Evolutionary conservation across 169 alveolate species (phyloP).

Genomic region (Plasmodium gonderi): DNA sequence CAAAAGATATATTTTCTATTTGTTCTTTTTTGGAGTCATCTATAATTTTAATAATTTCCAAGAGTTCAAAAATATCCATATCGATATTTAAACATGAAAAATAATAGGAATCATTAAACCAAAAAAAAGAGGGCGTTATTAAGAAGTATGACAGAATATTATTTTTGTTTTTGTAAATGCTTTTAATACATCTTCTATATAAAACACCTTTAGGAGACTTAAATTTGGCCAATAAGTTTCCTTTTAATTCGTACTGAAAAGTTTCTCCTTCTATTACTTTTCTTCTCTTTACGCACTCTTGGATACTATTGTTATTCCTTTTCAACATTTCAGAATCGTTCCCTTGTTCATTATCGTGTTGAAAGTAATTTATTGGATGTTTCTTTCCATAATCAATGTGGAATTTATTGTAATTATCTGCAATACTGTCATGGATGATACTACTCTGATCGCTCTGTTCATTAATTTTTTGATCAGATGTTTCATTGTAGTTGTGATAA

Average conservation of each 20-base stretch:
- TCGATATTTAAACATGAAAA: slow-evolving; percentile 44
- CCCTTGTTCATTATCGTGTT: neutral
- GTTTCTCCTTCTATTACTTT: slow-evolving; percentile 24
- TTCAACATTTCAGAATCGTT: neutral
- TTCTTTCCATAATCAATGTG: neutral
- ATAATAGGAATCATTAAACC: slow-evolving; percentile 43
- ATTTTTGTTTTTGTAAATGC: slow-evolving; percentile 15
- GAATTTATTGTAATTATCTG: neutral
- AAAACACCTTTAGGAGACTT: slow-evolving; percentile 19
- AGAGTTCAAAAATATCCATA: slow-evolving; percentile 34
- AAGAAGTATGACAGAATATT: slow-evolving; percentile 26
- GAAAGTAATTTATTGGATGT: neutral
- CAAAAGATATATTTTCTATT: slow-evolving; percentile 17
- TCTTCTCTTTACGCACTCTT: neutral
- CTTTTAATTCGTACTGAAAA: slow-evolving; percentile 26
- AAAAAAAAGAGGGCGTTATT: slow-evolving; percentile 37
- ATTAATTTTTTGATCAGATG: neutral
- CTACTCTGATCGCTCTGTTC: neutral
- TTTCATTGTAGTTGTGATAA: neutral
- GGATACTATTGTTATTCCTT: neutral
- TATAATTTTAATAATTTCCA: slow-evolving; percentile 29
- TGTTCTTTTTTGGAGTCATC: slow-evolving; percentile 32
- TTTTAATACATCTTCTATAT: slow-evolving; percentile 32
- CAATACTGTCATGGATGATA: neutral
- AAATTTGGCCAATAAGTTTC: slow-evolving; percentile 24